Conservation (phyloP, 805 yeast genomes). For the Candida germanica region DNA sequence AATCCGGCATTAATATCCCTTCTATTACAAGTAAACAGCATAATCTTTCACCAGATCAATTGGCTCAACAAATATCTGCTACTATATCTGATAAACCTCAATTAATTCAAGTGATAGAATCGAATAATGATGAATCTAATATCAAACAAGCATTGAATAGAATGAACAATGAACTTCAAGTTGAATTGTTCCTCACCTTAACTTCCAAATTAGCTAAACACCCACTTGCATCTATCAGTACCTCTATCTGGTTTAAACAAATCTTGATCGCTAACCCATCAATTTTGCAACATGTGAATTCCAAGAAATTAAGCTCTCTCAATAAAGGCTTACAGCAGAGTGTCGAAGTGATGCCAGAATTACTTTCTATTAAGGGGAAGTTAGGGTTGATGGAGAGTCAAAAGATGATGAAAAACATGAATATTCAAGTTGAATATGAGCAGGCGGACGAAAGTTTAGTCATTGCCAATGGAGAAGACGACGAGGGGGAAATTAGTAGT, state of each 20-base stretch:
- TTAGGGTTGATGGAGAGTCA: conserved; percentile 75
- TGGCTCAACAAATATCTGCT: conserved; percentile 9
- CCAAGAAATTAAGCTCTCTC: conserved; percentile 38
- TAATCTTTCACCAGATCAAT: conserved; percentile 3
- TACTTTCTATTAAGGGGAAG: conserved; percentile 83
- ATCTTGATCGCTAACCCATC: conserved; percentile 56
- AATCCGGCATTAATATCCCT: conserved; percentile 3
- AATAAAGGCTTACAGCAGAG: conserved; percentile 56
- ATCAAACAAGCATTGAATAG: conserved; percentile 35
- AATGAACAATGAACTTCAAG: conserved; percentile 29
- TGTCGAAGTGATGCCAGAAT: conserved; percentile 56
- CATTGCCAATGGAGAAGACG: conserved; percentile 40
- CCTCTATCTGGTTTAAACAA: conserved; percentile 77
- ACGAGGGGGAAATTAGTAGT: conserved; percentile 23
- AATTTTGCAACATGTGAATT: conserved; percentile 19
- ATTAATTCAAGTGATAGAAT: conserved; percentile 23
- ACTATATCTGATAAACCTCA: conserved; percentile 8
- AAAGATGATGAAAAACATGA: conserved; percentile 54
- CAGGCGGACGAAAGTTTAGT: conserved; percentile 31
- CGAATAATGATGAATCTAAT: conserved; percentile 26
- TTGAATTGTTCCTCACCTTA: conserved; percentile 25
- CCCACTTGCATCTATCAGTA: conserved; percentile 24
- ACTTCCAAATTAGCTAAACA: conserved; percentile 25
- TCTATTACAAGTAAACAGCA: conserved; percentile 1
- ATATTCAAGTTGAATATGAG: conserved; percentile 14